These are phyloP conservation scores for Davidsoniella neocaledoniae DNA, from an alignment of 2,329 filamentous ascomycete species.

Conservation along the genomic window DNA sequence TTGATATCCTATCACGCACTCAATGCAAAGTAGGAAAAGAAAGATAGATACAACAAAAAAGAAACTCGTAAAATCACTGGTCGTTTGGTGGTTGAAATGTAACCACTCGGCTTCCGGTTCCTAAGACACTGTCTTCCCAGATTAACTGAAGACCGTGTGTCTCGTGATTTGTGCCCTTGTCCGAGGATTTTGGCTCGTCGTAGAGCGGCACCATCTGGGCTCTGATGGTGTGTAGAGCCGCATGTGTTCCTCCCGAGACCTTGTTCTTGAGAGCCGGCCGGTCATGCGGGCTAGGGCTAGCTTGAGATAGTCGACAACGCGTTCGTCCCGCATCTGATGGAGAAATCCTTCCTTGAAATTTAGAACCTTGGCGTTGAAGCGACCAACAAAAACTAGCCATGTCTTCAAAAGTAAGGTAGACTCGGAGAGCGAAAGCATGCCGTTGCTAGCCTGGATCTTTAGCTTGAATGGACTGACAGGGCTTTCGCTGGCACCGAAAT, in stretches of 20 bases:
- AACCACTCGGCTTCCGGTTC: background rate
- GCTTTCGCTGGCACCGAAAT: conserved; percentile 13
- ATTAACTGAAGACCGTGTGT: background rate
- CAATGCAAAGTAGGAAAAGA: background rate
- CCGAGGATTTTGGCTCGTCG: background rate
- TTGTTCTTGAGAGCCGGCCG: background rate
- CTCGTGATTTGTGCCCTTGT: background rate
- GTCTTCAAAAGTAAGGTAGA: conserved; percentile 5
- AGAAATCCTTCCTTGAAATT: conserved; percentile 6
- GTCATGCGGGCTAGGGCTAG: background rate
- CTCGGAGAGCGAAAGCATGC: conserved; percentile 12
- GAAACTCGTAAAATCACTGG: background rate
- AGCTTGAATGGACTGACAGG: conserved; percentile 12
- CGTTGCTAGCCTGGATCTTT: conserved; percentile 9
- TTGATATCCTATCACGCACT: background rate
- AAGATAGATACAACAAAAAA: background rate
- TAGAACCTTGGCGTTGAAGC: background rate
- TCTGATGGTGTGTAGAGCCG: background rate
- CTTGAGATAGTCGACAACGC: background rate
- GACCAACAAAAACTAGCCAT: conserved; percentile 5
- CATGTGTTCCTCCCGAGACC: background rate
- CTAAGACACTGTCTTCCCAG: conserved; percentile 2
- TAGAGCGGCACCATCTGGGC: background rate
- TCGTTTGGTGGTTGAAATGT: background rate
- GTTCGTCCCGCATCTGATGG: conserved; percentile 3